Evolutionary conservation across 805 yeast genomes (phyloP), one percentile per base, ranked within the genome.

Genomic region (Cyberlindnera xishuangbannaensis): DNA sequence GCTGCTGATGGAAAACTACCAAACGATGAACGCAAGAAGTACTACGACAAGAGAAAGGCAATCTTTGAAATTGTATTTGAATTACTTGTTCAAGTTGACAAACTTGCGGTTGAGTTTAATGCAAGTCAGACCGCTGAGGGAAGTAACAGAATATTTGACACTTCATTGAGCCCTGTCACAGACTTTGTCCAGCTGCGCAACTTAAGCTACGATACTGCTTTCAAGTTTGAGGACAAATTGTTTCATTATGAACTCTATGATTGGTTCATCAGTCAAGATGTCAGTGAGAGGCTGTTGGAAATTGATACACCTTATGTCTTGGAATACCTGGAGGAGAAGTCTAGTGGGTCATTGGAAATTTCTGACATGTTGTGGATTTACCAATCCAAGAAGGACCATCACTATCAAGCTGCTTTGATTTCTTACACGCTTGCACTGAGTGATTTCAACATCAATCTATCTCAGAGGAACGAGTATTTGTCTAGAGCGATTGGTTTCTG

Each of bases 401-500:
- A 78, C 55, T 78, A 73, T 47, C 77, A 78, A 23, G 95, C 97
- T n/a, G 95, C 97, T 0, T 73, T 73, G 44, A 82, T 83, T 15
- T 64, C 86, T 30, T 82, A 81, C 48, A 70, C 75, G 6, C 62
- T 92, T 36, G 81, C 96, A 0, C 62, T 77, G 15, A 81, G 94
- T 13, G 79, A 76, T 33, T 85, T 86, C 55, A 70, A 71, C 9
- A 65, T 90, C 31, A 62, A 71, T 23, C 67, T 90, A 37, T 69
- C 72, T 24, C 79, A 81, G 48, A 73, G 98, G 54, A 80, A 90
- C 27, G 96, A 88, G 58, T 86, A 73, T 53, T 65, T 92, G 34
- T 84, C 97, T 2, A 72, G 97, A 45, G 97, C 97, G 1, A 83
- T 82, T 56, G 95, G 95, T 3, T 87, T 85, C 63, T 83, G 95